Evolutionary conservation across 2,329 filamentous ascomycete species (phyloP).

Genomic region (Tolypocladium capitatum): DNA sequence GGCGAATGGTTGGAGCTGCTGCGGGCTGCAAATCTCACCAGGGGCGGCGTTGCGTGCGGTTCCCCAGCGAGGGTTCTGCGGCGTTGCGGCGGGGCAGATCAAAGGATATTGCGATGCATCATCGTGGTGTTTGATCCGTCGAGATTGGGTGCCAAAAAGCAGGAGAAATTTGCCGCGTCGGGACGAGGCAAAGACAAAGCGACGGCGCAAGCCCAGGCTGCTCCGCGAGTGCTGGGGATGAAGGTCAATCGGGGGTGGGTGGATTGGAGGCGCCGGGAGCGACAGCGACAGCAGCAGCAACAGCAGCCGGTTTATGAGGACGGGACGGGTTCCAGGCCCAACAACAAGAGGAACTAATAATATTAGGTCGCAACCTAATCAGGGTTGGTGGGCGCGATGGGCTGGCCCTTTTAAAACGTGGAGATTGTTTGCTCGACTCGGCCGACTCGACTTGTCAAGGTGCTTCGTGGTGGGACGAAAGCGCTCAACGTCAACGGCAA

Average conservation of each 20-base stretch:
- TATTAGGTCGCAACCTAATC: not conserved
- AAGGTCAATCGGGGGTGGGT: constrained; percentile 1
- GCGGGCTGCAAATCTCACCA: constrained; percentile 3
- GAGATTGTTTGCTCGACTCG: constrained; percentile 6
- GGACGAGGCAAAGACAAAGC: not conserved
- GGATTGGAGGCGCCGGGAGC: not conserved
- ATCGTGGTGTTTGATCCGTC: constrained; percentile 4
- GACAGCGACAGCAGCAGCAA: not conserved
- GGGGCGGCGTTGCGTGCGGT: not conserved
- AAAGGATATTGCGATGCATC: constrained; percentile 7
- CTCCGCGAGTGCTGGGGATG: constrained; percentile 5
- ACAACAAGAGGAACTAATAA: too few relatives aligned
- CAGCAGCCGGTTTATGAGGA: not conserved
- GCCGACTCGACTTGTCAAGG: not conserved
- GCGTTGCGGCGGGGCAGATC: constrained; percentile 7
- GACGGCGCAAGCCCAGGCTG: constrained; percentile 5
- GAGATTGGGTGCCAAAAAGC: constrained; percentile 1
- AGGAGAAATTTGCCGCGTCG: not conserved
- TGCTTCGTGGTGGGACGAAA: not conserved
- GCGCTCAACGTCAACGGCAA: not conserved
- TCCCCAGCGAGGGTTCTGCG: not conserved
- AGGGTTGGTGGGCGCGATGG: constrained; percentile 1
- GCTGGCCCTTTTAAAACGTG: constrained; percentile 4
- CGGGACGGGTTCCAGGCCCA: not conserved
- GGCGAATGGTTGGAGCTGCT: not conserved